phyloP scores from a whole-genome alignment of 345 rosid genomes.

The Hibiscus mutabilis region DNA sequence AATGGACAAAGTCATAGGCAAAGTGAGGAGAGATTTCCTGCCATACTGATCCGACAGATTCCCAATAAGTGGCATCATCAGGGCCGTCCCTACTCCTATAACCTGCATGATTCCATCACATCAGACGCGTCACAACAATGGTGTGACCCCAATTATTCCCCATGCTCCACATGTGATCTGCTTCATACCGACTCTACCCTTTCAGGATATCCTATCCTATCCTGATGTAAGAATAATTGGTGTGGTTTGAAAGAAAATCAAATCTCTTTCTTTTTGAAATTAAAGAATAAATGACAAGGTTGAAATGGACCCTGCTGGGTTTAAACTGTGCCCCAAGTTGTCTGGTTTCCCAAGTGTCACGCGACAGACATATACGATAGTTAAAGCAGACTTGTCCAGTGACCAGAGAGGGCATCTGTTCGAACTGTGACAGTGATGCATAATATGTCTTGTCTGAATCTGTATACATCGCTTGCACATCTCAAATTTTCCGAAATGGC shows the following conservation, averaged over 20 bases:
- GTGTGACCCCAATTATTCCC: too few relatives aligned
- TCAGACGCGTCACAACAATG: neutral
- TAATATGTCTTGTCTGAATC: neutral
- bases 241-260: too few relatives aligned
- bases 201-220: too few relatives aligned
- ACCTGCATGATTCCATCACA: slow-evolving; percentile 30
- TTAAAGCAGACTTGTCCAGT: neutral
- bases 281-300: too few relatives aligned
- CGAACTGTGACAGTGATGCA: neutral
- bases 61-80: slow-evolving; percentile 57
- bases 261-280: too few relatives aligned
- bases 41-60: slow-evolving; percentile 58
- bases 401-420: neutral
- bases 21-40: slow-evolving; percentile 52
- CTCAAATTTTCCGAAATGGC: neutral
- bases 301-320: neutral
- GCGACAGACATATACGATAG: neutral
- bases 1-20: slow-evolving; percentile 45
- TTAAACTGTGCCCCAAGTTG: neutral
- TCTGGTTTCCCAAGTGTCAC: neutral
- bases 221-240: too few relatives aligned
- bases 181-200: too few relatives aligned
- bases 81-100: slow-evolving; percentile 44
- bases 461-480: neutral
- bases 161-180: too few relatives aligned